phyloP scores from a whole-genome alignment of 2,329 filamentous ascomycete species.

The Cordyceps cateniannulata region DNA sequence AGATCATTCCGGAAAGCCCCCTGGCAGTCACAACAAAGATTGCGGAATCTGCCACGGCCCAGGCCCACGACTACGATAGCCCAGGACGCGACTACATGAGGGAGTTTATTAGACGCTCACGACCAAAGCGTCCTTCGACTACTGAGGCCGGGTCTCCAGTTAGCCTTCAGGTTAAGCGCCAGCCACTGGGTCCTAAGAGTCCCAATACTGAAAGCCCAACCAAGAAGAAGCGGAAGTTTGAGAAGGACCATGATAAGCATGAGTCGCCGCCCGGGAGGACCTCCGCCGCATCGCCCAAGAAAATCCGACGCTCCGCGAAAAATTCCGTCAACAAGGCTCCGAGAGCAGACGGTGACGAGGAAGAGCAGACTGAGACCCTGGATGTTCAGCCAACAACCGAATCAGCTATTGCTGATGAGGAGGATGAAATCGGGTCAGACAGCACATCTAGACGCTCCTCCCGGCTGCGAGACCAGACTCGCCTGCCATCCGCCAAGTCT shows the following conservation, averaged over 20 bases:
- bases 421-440: constrained; percentile 16
- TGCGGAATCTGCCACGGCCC: background rate
- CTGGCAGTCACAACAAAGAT: background rate
- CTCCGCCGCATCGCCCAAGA: constrained; percentile 21
- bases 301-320: constrained; percentile 18
- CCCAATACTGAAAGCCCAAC: constrained; percentile 28
- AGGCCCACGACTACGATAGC: constrained; percentile 23
- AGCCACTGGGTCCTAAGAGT: constrained; percentile 28
- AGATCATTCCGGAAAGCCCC: constrained; percentile 5
- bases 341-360: background rate
- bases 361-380: constrained; percentile 1
- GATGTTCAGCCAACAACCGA: background rate
- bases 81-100: constrained; percentile 29
- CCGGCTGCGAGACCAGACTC: constrained; percentile 22
- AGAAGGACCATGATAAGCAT: constrained; percentile 16
- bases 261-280: constrained; percentile 19
- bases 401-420: background rate
- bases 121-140: constrained; percentile 22
- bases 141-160: constrained; percentile 27
- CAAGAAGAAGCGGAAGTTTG: constrained; percentile 27
- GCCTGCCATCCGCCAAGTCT: constrained; percentile 21
- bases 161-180: constrained; percentile 20
- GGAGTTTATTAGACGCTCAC: constrained; percentile 30
- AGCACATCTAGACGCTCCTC: constrained; percentile 25
- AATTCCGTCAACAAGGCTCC: background rate